Base-by-base conservation (phyloP, 2,329 filamentous ascomycete species). In the Cladosporium sp. region DNA sequence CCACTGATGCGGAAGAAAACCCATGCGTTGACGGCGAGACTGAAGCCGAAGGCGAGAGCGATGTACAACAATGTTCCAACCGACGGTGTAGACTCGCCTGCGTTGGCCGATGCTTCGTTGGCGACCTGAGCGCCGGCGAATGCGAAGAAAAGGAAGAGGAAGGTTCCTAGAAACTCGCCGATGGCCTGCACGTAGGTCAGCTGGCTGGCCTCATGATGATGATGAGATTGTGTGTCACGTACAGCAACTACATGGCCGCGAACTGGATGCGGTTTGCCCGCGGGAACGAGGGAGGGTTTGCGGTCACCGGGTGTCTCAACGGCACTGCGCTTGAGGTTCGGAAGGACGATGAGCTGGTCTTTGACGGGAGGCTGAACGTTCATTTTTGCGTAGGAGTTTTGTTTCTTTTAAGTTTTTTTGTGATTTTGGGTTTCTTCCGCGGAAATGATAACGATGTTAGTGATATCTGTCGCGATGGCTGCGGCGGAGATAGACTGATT, bases 1-100 rank as follows among this genome's bases (percentile, higher is more conserved):
- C 68, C 67, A 49, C 58, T 64, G 43, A 70, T 66, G 14, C 68
- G 60, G 59, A 68, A 68, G 58, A 68, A 69, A 42, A 69, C 64
- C 67, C 67, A 69, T 14, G 62, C 67, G 53, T 65, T 68, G 43
- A 69, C 67, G 9, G 65, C 61, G 9, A 69, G 59, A 11, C 64
- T 67, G 57, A 69, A 69, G 43, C 67, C 67, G 57, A 69, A 69
- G 8, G 62, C 57, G 19, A 69, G 52, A 16, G 59, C 52, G 48
- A 69, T 69, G 55, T 67, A 69, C 9, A 67, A 54, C 54, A 67
- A 50, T 64, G 60, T 46, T 13, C 60, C 61, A 14, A 49, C 34
- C 28, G 46, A 52, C 9, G 38, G 46, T 18, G 33, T 37, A 3
- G 46, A 14, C 8, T 43, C 55, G 6, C 58, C 56, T 37, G 14